Percentiles rank a stretch among this genome's conserved stretches.
These are phyloP conservation scores for Aschersonia sp. DNA, from an alignment of 2,329 filamentous ascomycete genomes.

Conservation along the genomic window DNA sequence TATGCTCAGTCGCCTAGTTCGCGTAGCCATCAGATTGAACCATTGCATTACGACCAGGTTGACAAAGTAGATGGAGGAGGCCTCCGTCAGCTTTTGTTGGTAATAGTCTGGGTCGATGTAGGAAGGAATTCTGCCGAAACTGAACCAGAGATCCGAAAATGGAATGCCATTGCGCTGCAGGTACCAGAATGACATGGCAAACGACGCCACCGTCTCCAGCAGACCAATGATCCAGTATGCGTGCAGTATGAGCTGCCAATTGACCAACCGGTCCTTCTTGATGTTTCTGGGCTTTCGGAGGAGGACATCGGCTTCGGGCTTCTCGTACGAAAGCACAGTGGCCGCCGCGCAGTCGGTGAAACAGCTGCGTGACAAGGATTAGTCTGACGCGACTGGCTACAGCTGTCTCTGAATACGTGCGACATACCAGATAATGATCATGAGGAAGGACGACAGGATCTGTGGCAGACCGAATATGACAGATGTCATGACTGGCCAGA, in stretches of 20 bases:
- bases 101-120: conserved; percentile 39
- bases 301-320: conserved; percentile 62
- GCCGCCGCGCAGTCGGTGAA: conserved; percentile 67
- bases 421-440: conserved; percentile 47
- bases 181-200: conserved; percentile 55
- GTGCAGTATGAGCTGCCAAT: conserved; percentile 58
- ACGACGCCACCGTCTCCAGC: conserved; percentile 42
- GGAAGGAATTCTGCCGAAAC: conserved; percentile 40
- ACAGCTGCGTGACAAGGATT: conserved; percentile 26
- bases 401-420: conserved; percentile 2
- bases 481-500: conserved; percentile 62
- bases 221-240: conserved; percentile 59
- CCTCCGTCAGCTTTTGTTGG: conserved; percentile 41
- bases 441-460: conserved; percentile 58
- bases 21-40: conserved; percentile 58
- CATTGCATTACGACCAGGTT: conserved; percentile 72
- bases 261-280: conserved; percentile 56
- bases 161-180: conserved; percentile 46
- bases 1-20: conserved; percentile 50
- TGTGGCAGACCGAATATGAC: conserved; percentile 60
- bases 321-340: conserved; percentile 61
- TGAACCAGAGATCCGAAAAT: conserved; percentile 53
- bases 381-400: too few relatives aligned
- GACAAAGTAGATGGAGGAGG: conserved; percentile 65
- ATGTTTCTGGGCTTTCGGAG: conserved; percentile 52